Base-by-base conservation (phyloP, 1,284 basidiomycete genomes). In the Coniophora puteana region DNA sequence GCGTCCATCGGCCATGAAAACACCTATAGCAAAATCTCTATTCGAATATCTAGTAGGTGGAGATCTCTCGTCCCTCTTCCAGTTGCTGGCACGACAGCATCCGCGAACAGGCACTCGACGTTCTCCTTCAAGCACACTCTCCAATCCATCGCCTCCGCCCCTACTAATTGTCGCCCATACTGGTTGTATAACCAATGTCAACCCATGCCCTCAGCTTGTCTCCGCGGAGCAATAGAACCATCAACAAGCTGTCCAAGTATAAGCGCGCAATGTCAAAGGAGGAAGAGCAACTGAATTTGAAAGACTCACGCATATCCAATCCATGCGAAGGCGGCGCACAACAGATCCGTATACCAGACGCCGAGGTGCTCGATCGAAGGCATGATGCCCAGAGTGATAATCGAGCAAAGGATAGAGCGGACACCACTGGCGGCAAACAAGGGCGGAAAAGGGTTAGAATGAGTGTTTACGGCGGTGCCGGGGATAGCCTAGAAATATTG, bases 301-400 rank as follows among this genome's bases (percentile, higher is more conserved):
- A 36, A 3, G 11, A 34, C 67, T 46, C 41, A 71, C 71, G 47
- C 58, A 45, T 65, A 71, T 5, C 66, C 69, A 13, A 64, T 18
- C n/a, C n/a, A 67, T 0, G 61, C 61, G n/a, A 54, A 13, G 3
- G 66, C 66, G 5, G 11, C 74, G 1, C 2, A 57, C 44, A 0
- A 72, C 68, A 0, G 69, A 52, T 74, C 67, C 0, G 77, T 77
- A 48, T 56, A 57, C 1, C 70, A 67, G 17, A 78, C 64, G 4
- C 78, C 77, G 26, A 80, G 67, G 0, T 45, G 47, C 22, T 77
- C 57, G 41, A 78, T 66, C 38, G 72, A 54, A 0, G 79, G 79
- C 3, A 82, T 54, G 11, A 45, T n/a, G 8, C 27, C 8, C 20
- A 42, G 10, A 21, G 36, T 38, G 1, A n/a, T 18, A 44, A 8